phyloP scores from a whole-genome alignment of 1,284 basidiomycete species.

The Pterula multifida region DNA sequence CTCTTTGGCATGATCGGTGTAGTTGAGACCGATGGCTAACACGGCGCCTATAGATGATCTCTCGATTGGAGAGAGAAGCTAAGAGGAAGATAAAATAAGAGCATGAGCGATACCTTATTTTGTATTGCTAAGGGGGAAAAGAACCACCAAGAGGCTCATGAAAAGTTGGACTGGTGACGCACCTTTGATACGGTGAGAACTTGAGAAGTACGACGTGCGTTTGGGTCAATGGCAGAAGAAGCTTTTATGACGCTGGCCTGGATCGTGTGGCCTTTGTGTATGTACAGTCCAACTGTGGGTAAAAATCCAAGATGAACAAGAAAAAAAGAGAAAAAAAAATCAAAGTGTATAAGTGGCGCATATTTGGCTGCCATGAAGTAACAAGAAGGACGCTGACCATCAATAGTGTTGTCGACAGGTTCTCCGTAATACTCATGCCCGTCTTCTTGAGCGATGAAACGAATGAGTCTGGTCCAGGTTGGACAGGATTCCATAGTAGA shows the following conservation, averaged over 20 bases:
- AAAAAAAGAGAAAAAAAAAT: neutral
- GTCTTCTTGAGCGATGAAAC: conserved; percentile 64
- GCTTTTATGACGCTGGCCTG: neutral
- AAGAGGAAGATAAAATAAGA: too few species aligned
- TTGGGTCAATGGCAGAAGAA: neutral
- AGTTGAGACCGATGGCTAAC: conserved; percentile 37
- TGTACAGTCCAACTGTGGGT: neutral
- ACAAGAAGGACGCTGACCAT: conserved; percentile 33
- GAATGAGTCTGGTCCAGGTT: conserved; percentile 66
- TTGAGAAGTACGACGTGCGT: neutral
- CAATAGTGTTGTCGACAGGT: conserved; percentile 54
- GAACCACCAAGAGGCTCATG: neutral
- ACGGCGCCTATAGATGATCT: neutral
- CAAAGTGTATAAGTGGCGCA: neutral
- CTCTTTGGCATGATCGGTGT: conserved; percentile 52
- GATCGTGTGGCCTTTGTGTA: neutral
- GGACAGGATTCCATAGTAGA: neutral
- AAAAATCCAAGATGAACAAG: neutral
- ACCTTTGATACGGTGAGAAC: neutral
- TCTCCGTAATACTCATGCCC: conserved; percentile 16
- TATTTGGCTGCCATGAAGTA: neutral
- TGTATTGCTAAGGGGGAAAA: too few species aligned
- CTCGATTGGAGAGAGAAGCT: neutral
- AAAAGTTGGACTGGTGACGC: neutral
- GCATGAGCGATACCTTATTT: too few species aligned